Base-by-base conservation (phyloP, 2,329 filamentous ascomycete species). In the Pyrenophora graminea region DNA sequence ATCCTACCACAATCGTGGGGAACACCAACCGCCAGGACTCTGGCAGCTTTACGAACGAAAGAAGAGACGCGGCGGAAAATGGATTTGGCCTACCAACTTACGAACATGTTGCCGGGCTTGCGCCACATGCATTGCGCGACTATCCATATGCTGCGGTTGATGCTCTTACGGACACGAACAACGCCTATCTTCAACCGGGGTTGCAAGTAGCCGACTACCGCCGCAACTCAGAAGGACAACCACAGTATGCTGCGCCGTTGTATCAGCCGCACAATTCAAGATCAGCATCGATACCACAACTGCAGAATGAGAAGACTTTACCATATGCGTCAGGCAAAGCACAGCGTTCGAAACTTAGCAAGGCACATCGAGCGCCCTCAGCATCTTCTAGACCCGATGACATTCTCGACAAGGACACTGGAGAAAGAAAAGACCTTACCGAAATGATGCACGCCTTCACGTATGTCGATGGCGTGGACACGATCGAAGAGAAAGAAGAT, bases 361-460 rank as follows among this genome's bases (percentile, higher is more conserved):
- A 66, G 40, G 54, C 58, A 39, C 62, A 61, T 46, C 56, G 58
- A 18, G 56, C 57, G 12, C 53, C 60, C 10, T 45, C 52, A 12
- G 53, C 54, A 18, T 38, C 50, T n/a, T 21, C 45, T 32, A 56
- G 50, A 17, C 30, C 49, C 37, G 62, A 64, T 39, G 63, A 66
- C 15, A 39, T 64, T 21, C 61, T 69, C 18, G 66, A 69, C 19
- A 67, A 68, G 42, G 63, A 69, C 27, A 69, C 66, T 3, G 66
- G 66, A 38, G 66, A 69, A 51, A 56, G 65, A 23, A 67, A 67
- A 40, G 66, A 69, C 15, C 33, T 69, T 13, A 69, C 66, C 13
- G 66, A 69, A 13, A 69, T 69, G 66, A 66, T 69, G 63, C 66
- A 69, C 41, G 66, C 66, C 12, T 69, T 69, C 37, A 64, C 60